phyloP scores from a whole-genome alignment of 2,329 filamentous ascomycete genomes.

The Domatiomyces globalis region DNA sequence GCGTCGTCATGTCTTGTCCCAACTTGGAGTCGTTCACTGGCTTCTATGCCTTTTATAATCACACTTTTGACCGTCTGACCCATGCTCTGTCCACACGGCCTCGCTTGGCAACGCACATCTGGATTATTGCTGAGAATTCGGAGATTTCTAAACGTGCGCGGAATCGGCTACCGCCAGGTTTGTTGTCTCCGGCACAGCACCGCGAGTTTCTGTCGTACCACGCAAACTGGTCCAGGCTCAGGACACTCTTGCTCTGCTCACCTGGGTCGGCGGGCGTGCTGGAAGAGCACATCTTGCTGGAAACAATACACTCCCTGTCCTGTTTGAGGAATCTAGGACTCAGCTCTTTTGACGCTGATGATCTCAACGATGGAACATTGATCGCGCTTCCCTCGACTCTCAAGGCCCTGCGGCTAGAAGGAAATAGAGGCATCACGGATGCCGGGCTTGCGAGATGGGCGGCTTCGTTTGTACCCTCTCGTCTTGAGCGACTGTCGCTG shows the following conservation, averaged over 20 bases:
- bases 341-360: conserved; percentile 38
- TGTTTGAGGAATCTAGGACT: conserved; percentile 40
- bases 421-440: conserved; percentile 42
- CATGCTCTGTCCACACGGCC: conserved; percentile 42
- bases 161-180: conserved; percentile 25
- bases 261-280: conserved; percentile 30
- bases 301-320: conserved; percentile 39
- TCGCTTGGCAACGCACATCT: conserved; percentile 41
- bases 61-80: conserved; percentile 40
- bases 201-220: conserved; percentile 41
- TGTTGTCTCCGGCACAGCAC: conserved; percentile 36
- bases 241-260: conserved; percentile 40
- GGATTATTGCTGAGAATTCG: conserved; percentile 38
- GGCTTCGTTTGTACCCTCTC: conserved; percentile 31
- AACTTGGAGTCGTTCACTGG: conserved; percentile 42
- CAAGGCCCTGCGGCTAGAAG: conserved; percentile 41
- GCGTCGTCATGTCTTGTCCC: conserved; percentile 45
- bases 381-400: conserved; percentile 37
- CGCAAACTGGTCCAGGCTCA: conserved; percentile 36
- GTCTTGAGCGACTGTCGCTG: conserved; percentile 35
- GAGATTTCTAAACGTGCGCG: conserved; percentile 27
- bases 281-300: conserved; percentile 41
- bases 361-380: conserved; percentile 42
- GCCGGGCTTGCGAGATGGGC: conserved; percentile 40
- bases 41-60: conserved; percentile 38